Base-by-base conservation (phyloP, 805 yeast species). In the Hanseniaspora pseudoguilliermondii region DNA sequence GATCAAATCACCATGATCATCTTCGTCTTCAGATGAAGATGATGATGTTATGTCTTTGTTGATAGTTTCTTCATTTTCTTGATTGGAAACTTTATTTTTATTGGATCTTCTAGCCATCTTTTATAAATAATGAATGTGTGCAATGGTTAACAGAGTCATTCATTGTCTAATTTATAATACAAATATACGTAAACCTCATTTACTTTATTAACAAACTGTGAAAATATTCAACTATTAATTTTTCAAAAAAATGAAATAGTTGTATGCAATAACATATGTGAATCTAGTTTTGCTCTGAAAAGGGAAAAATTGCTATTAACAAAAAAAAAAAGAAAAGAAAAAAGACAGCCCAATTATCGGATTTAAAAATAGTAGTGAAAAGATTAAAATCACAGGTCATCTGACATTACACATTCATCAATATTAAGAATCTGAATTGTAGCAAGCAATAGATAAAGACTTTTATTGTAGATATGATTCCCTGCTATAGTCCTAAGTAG, bases 1-100 rank as follows among this genome's bases (percentile, higher is more conserved):
- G 54, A 87, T 75, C 51, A 93, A 72, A 34, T 89, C 95, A 53
- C 96, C 98, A 61, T 69, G 83, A 58, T 90, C 96, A 66, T 93
- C 98, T 69, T 91, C 98, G 4, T 82, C 88, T 65, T 87, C 72
- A 27, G 65, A 60, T 15, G 62, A 49, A 21, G 65, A 61, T 10
- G 61, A 65, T 3, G 61, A 64, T 13, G 69, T 58, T 9, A 74
- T 75, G n/a, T 74, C 69, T 18, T 72, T 72, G 40, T 66, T 23
- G 9, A 41, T 5, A 13, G 35, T 10, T 29, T 20, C 38, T 29
- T 41, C 32, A 15, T 21, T 41, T 41, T 41, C 29, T 41, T 23
- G 29, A 23, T 21, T 41, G 5, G 44, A 8, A 23, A 18, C 29
- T 46, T 50, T 75, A 73, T 38, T 72, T 75, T 23, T 53, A n/a